Conservation (phyloP, 2,329 filamentous ascomycete species). For the Fusarium verticillioides region DNA sequence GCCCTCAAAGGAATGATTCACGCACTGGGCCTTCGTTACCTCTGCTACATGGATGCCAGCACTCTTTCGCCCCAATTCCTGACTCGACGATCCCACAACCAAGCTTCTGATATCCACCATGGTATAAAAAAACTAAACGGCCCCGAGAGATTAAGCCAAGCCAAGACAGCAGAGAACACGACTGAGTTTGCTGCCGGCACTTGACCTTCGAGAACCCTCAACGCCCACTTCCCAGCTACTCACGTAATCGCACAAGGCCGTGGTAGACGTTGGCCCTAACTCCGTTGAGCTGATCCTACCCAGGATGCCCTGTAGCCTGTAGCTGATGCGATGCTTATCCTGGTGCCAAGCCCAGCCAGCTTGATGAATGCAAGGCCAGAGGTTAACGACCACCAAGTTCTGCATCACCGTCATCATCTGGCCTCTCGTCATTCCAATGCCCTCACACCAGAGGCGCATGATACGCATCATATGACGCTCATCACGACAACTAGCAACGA, state of each 20-base stretch:
- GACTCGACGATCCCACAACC: constrained; percentile 30
- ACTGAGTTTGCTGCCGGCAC: constrained; percentile 18
- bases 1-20: constrained; percentile 11
- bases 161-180: constrained; percentile 12
- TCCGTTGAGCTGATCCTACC: constrained; percentile 7
- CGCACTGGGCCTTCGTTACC: not conserved
- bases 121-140: constrained; percentile 16
- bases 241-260: constrained; percentile 14
- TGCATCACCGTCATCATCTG: constrained; percentile 7
- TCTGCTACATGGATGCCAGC: constrained; percentile 1
- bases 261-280: not conserved
- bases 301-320: constrained; percentile 10
- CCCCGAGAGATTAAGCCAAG: constrained; percentile 28
- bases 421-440: constrained; percentile 27
- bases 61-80: constrained; percentile 4
- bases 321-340: constrained; percentile 8
- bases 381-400: constrained; percentile 6
- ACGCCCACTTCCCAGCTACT: not conserved
- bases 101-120: constrained; percentile 13
- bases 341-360: constrained; percentile 17
- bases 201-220: constrained; percentile 24
- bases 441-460: constrained; percentile 27
- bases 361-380: constrained; percentile 20
- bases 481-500: not conserved
- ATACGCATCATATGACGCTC: constrained; percentile 27